Evolutionary conservation across 1,139 yeast genomes (phyloP).

Genomic region (Candida freyschussii): DNA sequence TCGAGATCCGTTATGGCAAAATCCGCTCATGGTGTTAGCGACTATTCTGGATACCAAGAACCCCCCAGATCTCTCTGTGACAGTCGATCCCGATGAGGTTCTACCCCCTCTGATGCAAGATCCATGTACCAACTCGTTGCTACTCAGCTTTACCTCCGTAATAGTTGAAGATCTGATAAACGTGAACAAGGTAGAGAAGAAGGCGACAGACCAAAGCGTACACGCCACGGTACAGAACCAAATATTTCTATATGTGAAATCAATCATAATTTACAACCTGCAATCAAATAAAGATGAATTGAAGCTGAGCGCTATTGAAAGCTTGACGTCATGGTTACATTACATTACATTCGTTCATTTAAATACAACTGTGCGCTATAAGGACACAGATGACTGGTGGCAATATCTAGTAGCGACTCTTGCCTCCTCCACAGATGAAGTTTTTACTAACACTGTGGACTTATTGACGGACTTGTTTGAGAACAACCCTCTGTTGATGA

Average conservation of each 20-base stretch:
- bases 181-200: too few species aligned
- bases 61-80: slow-evolving; percentile 7
- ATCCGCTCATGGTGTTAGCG: slow-evolving; percentile 35
- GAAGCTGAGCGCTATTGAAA: slow-evolving; percentile 9
- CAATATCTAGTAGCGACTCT: slow-evolving; percentile 25
- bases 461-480: slow-evolving; percentile 30
- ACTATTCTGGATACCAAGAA: slow-evolving; percentile 20
- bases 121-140: slow-evolving; percentile 14
- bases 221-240: slow-evolving; percentile 32
- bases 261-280: slow-evolving; percentile 12
- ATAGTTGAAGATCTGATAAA: slow-evolving; percentile 52
- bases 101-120: slow-evolving; percentile 14
- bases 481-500: slow-evolving; percentile 30
- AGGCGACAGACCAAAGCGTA: slow-evolving; percentile 26
- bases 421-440: slow-evolving; percentile 16
- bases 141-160: slow-evolving; percentile 42
- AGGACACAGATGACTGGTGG: slow-evolving; percentile 34
- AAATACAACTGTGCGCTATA: slow-evolving; percentile 32
- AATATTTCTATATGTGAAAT: slow-evolving; percentile 28
- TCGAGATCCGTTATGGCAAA: slow-evolving; percentile 31
- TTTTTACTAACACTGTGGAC: slow-evolving; percentile 21
- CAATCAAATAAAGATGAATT: slow-evolving; percentile 10
- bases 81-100: slow-evolving; percentile 20
- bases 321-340: slow-evolving; percentile 33
- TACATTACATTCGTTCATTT: slow-evolving; percentile 39